Conservation (phyloP, 108 stramenopile species). For the Parietichytrium sp. region DNA sequence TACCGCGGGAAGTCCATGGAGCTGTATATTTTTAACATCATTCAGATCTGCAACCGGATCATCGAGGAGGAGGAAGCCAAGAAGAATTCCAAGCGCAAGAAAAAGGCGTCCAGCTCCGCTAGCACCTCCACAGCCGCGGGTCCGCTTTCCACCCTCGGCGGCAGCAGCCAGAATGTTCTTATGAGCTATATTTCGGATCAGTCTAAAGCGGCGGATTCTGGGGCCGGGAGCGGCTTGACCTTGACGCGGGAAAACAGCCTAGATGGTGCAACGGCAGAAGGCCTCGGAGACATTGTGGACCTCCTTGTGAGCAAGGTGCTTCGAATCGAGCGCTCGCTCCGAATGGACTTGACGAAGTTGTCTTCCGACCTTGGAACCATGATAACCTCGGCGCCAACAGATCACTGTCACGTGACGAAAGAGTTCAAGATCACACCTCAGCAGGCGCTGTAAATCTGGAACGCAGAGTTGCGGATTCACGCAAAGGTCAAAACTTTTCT, state of each 20-base stretch:
- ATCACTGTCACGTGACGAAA: neutral
- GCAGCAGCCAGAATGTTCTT: too few species aligned
- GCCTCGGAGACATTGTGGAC: neutral
- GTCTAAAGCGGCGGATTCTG: too few species aligned
- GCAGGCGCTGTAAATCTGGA: neutral
- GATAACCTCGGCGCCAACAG: slow-evolving; percentile 13
- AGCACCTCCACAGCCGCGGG: too few species aligned
- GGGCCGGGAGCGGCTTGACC: too few species aligned
- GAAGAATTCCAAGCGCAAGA: slow-evolving; percentile 36
- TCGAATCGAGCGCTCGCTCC: neutral
- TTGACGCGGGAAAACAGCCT: too few species aligned
- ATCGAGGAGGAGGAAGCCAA: neutral
- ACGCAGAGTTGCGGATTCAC: too few species aligned
- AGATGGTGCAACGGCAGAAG: too few species aligned
- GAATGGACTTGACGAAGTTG: neutral
- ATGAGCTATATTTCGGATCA: too few species aligned
- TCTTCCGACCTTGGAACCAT: neutral
- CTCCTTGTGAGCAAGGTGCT: neutral
- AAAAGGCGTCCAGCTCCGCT: too few species aligned
- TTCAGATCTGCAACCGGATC: neutral
- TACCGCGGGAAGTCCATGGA: neutral
- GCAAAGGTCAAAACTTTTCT: too few species aligned
- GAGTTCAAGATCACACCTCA: slow-evolving; percentile 35
- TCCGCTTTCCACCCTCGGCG: too few species aligned
- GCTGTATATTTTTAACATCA: neutral